These are phyloP conservation scores for Candida tammaniensis DNA, from an alignment of 805 yeast species.

Conservation along the genomic window DNA sequence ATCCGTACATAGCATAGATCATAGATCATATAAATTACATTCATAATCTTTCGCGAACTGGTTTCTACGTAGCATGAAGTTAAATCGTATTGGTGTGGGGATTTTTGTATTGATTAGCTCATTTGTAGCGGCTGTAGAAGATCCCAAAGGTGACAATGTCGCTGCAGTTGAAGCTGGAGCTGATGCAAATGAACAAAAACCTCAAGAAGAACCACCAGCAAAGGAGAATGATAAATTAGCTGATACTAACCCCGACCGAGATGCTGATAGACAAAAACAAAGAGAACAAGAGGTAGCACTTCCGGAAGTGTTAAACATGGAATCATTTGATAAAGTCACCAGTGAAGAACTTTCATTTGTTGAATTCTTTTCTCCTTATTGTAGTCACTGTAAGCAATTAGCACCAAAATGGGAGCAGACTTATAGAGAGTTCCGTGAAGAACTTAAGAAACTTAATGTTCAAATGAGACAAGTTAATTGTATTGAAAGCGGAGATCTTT, in stretches of 20 bases:
- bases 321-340: conserved; percentile 49
- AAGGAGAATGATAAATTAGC: not conserved
- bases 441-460: conserved; percentile 43
- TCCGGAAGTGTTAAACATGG: conserved; percentile 52
- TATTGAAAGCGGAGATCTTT: conserved; percentile 80
- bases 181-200: not conserved
- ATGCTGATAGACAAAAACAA: conserved; percentile 2
- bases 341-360: conserved; percentile 64
- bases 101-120: no score
- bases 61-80: no score
- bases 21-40: no score
- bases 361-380: conserved; percentile 89
- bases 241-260: not conserved
- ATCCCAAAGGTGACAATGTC: not conserved
- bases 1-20: not conserved
- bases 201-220: not conserved
- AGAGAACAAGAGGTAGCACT: conserved; percentile 16
- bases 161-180: not conserved
- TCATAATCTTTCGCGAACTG: no score
- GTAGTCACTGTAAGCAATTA: conserved; percentile 73
- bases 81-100: no score
- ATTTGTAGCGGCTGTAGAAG: no score
- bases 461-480: conserved; percentile 81
- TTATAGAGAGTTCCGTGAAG: conserved; percentile 46
- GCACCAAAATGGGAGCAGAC: conserved; percentile 84